Evolutionary conservation across 179 eudicot species (phyloP).

Genomic region (Beta lomatogona): DNA sequence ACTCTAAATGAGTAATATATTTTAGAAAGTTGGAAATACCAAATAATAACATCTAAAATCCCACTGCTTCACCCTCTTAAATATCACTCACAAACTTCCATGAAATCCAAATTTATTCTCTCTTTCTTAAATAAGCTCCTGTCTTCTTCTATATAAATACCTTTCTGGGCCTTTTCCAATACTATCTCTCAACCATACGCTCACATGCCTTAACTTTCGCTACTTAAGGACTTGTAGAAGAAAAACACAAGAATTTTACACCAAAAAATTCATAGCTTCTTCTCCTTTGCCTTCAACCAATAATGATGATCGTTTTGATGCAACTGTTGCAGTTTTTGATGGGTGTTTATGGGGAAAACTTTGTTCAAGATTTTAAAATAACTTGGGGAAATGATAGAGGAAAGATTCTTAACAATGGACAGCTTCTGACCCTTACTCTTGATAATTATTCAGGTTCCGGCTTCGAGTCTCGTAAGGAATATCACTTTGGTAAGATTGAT

Average conservation of each 20-base stretch:
- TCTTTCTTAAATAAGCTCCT: not conserved
- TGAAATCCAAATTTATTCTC: not conserved
- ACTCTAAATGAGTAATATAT: no score
- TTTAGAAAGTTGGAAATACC: no score
- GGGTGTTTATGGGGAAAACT: conserved; percentile 18
- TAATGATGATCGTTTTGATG: conserved; percentile 10
- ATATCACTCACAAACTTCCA: not conserved
- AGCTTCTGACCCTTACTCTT: conserved; percentile 33
- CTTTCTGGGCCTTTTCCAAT: not conserved
- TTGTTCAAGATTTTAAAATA: conserved; percentile 32
- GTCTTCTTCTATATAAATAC: conserved; percentile 23
- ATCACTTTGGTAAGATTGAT: conserved; percentile 39
- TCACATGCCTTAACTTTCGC: not conserved
- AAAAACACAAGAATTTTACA: not conserved
- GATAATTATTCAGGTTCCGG: conserved; percentile 38
- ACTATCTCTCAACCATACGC: conserved; percentile 19
- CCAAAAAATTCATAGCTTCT: conserved; percentile 8
- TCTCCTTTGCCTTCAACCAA: not conserved
- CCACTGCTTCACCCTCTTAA: not conserved
- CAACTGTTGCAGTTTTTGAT: conserved; percentile 4
- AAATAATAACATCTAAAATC: not conserved
- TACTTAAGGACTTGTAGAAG: not conserved
- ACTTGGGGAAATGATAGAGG: conserved; percentile 39
- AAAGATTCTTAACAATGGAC: conserved; percentile 32
- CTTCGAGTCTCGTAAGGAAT: conserved; percentile 33